A percentile compares a stretch with the other conserved stretches of the same genome.
These are phyloP conservation scores for Diaporthe ampelina DNA, from an alignment of 2,329 filamentous ascomycete species.

Conservation along the genomic window DNA sequence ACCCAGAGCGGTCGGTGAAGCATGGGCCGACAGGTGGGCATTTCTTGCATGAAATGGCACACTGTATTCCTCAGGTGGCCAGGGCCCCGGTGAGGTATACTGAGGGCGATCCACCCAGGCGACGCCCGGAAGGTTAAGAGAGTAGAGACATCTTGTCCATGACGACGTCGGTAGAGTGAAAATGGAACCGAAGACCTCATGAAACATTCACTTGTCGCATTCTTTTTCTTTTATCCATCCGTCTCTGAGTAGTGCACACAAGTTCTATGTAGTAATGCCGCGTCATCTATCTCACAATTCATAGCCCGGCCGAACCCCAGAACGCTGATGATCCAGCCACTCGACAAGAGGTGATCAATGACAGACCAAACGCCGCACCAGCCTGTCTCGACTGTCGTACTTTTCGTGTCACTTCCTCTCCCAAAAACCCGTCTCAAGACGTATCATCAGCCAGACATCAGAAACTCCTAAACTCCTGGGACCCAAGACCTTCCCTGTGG, in stretches of 20 bases:
- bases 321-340: slow-evolving; percentile 26
- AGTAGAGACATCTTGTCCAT: slow-evolving; percentile 7
- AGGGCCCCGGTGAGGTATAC: slow-evolving; percentile 6
- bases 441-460: not conserved
- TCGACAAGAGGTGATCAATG: slow-evolving; percentile 9
- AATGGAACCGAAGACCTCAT: not conserved
- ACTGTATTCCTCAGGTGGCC: not conserved
- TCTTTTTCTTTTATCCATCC: slow-evolving; percentile 9
- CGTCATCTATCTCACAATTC: slow-evolving; percentile 25
- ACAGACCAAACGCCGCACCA: slow-evolving; percentile 33
- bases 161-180: not conserved
- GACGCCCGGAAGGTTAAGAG: not conserved
- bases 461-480: slow-evolving; percentile 37
- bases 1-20: slow-evolving; percentile 19
- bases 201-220: slow-evolving; percentile 30
- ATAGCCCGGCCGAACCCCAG: slow-evolving; percentile 1
- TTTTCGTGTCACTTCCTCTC: slow-evolving; percentile 15
- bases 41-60: slow-evolving; percentile 7
- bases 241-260: slow-evolving; percentile 4
- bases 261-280: slow-evolving; percentile 32
- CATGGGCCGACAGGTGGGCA: slow-evolving; percentile 14
- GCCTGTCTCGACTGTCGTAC: slow-evolving; percentile 20
- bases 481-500: not conserved
- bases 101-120: not conserved
- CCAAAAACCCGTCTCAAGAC: not conserved